Evolutionary conservation across 2,329 filamentous ascomycete species (phyloP).

Genomic region (Venturia aucupariae): DNA sequence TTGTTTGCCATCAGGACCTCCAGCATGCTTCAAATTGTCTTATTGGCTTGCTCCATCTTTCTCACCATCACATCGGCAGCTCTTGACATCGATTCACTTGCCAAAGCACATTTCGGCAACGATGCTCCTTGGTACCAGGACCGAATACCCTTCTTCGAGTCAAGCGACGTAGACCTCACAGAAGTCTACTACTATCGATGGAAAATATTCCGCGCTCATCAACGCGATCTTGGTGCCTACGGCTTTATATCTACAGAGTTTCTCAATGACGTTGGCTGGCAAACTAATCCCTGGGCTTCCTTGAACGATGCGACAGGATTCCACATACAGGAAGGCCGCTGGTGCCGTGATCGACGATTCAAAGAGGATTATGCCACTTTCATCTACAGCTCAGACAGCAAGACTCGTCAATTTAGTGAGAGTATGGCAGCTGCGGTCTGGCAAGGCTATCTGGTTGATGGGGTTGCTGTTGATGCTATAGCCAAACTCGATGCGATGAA

Average conservation of each 20-base stretch:
- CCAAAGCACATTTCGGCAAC: slow-evolving; percentile 31
- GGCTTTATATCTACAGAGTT: slow-evolving; percentile 39
- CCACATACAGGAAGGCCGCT: slow-evolving; percentile 36
- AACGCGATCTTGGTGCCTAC: slow-evolving; percentile 33
- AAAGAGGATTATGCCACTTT: slow-evolving; percentile 36
- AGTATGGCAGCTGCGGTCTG: slow-evolving; percentile 34
- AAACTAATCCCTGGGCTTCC: slow-evolving; percentile 33
- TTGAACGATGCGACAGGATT: slow-evolving; percentile 38
- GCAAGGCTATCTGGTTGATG: slow-evolving; percentile 34
- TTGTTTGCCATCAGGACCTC: not conserved
- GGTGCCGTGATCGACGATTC: slow-evolving; percentile 36
- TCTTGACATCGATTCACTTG: slow-evolving; percentile 23
- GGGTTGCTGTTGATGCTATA: slow-evolving; percentile 26
- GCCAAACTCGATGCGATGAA: slow-evolving; percentile 29
- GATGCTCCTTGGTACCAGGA: slow-evolving; percentile 33
- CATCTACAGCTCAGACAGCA: slow-evolving; percentile 31
- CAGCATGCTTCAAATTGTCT: not conserved
- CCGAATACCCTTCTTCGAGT: slow-evolving; percentile 33
- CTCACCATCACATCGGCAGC: not conserved
- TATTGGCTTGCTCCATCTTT: not conserved
- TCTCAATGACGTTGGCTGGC: slow-evolving; percentile 36
- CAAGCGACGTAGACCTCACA: slow-evolving; percentile 29
- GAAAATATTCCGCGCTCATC: slow-evolving; percentile 36
- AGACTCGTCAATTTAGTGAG: slow-evolving; percentile 36
- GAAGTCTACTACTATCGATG: slow-evolving; percentile 40